Evolutionary conservation across 805 yeast species (phyloP), one percentile per base, ranked within the genome.

Genomic region (Suhomyces sp.): DNA sequence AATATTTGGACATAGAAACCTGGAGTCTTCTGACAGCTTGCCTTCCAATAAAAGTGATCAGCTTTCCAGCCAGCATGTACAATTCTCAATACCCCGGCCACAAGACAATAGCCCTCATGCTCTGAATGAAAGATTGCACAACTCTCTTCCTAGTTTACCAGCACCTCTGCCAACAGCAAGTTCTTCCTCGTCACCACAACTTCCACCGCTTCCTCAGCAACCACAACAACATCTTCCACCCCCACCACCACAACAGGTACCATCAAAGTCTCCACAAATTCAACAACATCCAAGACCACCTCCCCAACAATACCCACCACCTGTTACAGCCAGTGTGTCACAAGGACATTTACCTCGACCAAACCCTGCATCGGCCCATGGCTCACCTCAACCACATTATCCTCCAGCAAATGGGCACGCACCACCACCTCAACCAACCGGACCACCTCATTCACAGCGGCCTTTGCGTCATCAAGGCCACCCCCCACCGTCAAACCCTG

Each of bases 391-490:
- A 19, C 33, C 24, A 13, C 31, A 40, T 28, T 36, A 29, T 19
- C 48, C 40, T 13, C 53, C 38, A 28, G 31, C 48, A 8, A 45
- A 41, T 21, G 44, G 43, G 6, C 31, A 22, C n/a, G n/a, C n/a
- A 8, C 32, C 34, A 11, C 38, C 45, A 5, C 44, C 40, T 7
- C 44, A 42, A 17, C 43, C 44, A 8, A 46, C 37, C 33, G 47
- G 40, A 9, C 31, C 36, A 22, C 36, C 38, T 19, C 37, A n/a
- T n/a, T n/a, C n/a, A n/a, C n/a, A n/a, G n/a, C 16, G 6, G 22
- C 29, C 31, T 14, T 26, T 25, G 14, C 35, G 28, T 4, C 35
- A 33, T 3, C 40, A 34, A 13, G 38, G 27, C 6, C 33, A 39
- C 17, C 39, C 47, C 11, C 48, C 41, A 6, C 47, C 13, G 6